Base-by-base conservation (phyloP, 192 early-diverging fungal species). In the Diversispora eburnea region DNA sequence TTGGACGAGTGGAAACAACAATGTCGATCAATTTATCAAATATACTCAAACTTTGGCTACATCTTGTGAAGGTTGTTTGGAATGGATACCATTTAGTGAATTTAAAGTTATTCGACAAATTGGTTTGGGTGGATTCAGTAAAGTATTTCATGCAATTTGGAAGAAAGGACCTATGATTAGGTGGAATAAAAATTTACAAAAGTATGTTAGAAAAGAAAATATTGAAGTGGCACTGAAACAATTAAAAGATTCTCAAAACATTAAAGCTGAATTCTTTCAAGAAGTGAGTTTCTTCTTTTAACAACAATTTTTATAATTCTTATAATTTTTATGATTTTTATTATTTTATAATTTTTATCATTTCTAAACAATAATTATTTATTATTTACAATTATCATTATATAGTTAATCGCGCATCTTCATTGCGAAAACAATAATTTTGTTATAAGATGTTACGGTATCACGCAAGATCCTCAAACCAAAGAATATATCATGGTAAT, bases 401-500 rank as follows among this genome's bases (percentile, higher is more conserved):
- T 54, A 17, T 17, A 54, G 51, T 54, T 54, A 13, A 54, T 54
- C n/a, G 51, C 51, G 9, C 51, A 54, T 54, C 51, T 54, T 54
- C 51, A 54, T 13, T 54, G 51, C 10, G 51, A 54, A 54, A 17
- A 10, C 13, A 54, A 54, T 54, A 4, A 10, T 54, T 54, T 54
- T 54, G 51, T 54, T 54, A 20, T 39, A 3, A 20, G 33, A 33
- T 61, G 22, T 61, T 61, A 61, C 15, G 59, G 59, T 15, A 42
- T 61, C 25, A 61, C 59, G 25, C 22, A 61, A 61, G 59, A 61
- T 41, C 59, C 59, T 42, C 25, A 13, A 42, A 61, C 39, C 3
- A 61, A 61, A 15, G 59, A 61, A 61, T 61, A 39, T 5, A 45
- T 67, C 3, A 78, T 81, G 73, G 73, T 81, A 1, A 76, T 78